Evolutionary conservation across 768 basidiomycete genomes (phyloP).

Genomic region (Lactifluus volemus): DNA sequence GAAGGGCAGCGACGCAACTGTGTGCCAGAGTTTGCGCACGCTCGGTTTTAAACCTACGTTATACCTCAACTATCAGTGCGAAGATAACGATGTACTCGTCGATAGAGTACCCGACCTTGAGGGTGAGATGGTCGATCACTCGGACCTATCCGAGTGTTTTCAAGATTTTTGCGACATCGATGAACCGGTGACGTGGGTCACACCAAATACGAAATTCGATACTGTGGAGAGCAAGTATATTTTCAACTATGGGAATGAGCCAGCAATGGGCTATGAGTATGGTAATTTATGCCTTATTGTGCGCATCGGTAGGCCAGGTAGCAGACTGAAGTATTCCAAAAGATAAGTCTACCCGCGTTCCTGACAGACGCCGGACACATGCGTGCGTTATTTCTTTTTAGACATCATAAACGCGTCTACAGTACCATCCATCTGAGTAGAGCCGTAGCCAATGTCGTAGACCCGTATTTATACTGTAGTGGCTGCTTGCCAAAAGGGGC

Average conservation of each 20-base stretch:
- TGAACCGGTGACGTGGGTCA: conserved; percentile 1
- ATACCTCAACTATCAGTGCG: neutral
- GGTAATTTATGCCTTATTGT: conserved; percentile 3
- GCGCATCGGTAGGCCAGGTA: neutral
- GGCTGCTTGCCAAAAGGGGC: too few species aligned
- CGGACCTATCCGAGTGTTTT: too few species aligned
- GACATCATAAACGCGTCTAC: too few species aligned
- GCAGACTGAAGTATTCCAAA: neutral
- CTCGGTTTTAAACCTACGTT: neutral
- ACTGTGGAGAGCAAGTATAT: neutral
- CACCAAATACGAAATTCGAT: neutral
- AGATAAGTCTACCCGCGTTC: too few species aligned
- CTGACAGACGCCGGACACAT: too few species aligned
- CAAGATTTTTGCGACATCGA: neutral
- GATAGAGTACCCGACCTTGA: too few species aligned
- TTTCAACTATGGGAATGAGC: neutral
- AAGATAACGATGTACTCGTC: neutral
- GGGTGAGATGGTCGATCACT: too few species aligned
- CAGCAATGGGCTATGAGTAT: neutral
- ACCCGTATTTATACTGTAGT: too few species aligned
- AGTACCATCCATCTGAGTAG: too few species aligned
- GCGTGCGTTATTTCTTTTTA: too few species aligned
- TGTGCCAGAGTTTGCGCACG: neutral
- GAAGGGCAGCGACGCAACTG: conserved; percentile 1
- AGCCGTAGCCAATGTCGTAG: too few species aligned